Evolutionary conservation across 116 monocot species (phyloP).

Genomic region (Cymodocea nodosa): DNA sequence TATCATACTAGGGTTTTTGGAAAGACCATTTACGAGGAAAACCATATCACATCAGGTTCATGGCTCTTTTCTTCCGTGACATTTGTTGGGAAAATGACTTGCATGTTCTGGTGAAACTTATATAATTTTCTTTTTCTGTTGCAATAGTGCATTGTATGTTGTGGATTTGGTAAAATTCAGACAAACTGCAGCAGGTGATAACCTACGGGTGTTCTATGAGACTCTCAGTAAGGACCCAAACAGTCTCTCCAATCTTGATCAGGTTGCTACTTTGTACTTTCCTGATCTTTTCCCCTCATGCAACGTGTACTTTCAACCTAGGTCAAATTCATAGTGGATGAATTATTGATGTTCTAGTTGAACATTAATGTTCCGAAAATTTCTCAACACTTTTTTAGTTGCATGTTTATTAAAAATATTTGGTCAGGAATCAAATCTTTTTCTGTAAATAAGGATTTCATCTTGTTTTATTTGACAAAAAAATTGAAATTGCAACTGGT

Average conservation of each 20-base stretch:
- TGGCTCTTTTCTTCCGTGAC: neutral
- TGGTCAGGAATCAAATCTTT: too few species aligned
- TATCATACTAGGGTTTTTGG: constrained; percentile 73
- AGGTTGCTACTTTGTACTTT: constrained; percentile 32
- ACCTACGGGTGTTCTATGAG: constrained; percentile 78
- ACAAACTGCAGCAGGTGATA: constrained; percentile 93
- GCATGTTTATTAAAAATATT: too few species aligned
- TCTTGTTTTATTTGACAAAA: too few species aligned
- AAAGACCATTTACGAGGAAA: constrained; percentile 92
- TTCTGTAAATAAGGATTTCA: too few species aligned
- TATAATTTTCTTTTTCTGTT: constrained; percentile 3
- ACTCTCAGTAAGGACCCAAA: constrained; percentile 98
- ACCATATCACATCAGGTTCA: constrained; percentile 90
- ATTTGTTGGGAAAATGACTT: neutral
- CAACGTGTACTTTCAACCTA: neutral
- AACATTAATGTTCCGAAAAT: too few species aligned
- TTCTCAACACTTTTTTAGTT: too few species aligned
- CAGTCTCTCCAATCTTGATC: constrained; percentile 98
- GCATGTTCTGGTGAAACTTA: neutral
- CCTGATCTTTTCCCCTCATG: neutral
- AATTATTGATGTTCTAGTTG: too few species aligned
- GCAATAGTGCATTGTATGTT: constrained; percentile 86
- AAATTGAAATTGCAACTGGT: too few species aligned
- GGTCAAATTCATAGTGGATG: too few species aligned
- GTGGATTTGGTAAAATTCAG: constrained; percentile 95